phyloP scores from a whole-genome alignment of 1,284 basidiomycete species.

The Pascua sp. region DNA sequence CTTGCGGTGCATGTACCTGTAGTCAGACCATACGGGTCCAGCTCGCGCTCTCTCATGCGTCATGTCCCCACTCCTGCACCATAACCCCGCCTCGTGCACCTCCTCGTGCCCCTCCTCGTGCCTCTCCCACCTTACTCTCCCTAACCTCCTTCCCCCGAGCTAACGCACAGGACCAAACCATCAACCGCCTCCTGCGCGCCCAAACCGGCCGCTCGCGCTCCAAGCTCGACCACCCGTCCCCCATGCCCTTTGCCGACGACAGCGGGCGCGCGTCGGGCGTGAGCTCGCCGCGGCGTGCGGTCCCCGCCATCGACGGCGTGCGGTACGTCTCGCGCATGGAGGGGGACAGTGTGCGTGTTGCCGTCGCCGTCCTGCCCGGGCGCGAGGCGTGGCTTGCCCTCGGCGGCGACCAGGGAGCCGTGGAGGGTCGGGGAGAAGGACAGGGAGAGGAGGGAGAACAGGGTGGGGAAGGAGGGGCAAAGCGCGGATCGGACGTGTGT shows the following conservation, averaged over 20 bases:
- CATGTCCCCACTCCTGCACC: too few species aligned
- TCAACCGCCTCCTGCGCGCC: conserved; percentile 85
- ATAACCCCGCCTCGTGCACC: too few species aligned
- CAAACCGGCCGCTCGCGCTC: conserved; percentile 64
- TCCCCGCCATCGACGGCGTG: conserved; percentile 6
- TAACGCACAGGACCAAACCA: conserved; percentile 61
- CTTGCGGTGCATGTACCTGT: too few species aligned
- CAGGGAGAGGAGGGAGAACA: neutral
- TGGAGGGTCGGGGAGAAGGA: too few species aligned
- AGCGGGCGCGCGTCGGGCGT: conserved; percentile 3
- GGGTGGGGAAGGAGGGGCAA: neutral
- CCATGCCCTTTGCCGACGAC: conserved; percentile 27
- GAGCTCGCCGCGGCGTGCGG: conserved; percentile 7
- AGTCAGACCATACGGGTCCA: too few species aligned
- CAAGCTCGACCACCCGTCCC: conserved; percentile 57
- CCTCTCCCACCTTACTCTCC: neutral
- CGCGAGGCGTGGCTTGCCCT: conserved; percentile 24
- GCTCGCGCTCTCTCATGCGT: too few species aligned
- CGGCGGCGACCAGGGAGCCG: neutral
- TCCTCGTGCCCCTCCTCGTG: too few species aligned
- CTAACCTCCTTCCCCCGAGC: neutral
- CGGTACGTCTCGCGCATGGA: conserved; percentile 10
- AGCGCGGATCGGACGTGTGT: conserved; percentile 23
- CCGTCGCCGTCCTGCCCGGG: conserved; percentile 28
- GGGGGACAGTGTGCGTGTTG: conserved; percentile 17